phyloP scores from a whole-genome alignment of 108 stramenopile genomes.

The Fragilariopsis cylindrus region DNA sequence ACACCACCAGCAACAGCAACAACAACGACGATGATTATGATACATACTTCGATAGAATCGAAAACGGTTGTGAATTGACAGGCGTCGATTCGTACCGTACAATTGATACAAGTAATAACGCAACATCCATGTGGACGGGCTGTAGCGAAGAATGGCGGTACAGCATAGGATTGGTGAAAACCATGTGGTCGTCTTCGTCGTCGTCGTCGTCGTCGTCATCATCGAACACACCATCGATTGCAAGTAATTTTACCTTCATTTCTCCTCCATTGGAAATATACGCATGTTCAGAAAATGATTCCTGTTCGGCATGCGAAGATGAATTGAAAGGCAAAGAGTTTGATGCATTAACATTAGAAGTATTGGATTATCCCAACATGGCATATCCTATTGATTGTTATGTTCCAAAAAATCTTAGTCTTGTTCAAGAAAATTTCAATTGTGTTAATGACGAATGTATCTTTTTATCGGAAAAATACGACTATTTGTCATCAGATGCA shows the following conservation, averaged over 20 bases:
- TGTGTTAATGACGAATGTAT: conserved; percentile 9
- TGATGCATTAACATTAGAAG: background rate
- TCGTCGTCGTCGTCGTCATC: no score
- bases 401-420: background rate
- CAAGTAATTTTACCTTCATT: background rate
- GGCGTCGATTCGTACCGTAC: conserved; percentile 6
- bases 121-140: background rate
- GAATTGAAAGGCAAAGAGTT: background rate
- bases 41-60: conserved; percentile 2
- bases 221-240: background rate
- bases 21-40: background rate
- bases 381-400: conserved; percentile 6
- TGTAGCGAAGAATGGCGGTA: conserved; percentile 13
- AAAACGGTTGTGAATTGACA: background rate
- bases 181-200: no score
- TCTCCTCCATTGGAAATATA: conserved; percentile 9
- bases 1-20: background rate
- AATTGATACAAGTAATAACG: background rate
- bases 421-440: background rate
- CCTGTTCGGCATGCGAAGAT: background rate
- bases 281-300: background rate
- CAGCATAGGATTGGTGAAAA: background rate
- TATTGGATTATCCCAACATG: background rate
- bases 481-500: background rate
- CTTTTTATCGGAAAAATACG: conserved; percentile 1